phyloP scores from a whole-genome alignment of 2,329 filamentous ascomycete genomes.

The Xylaria polymorpha region DNA sequence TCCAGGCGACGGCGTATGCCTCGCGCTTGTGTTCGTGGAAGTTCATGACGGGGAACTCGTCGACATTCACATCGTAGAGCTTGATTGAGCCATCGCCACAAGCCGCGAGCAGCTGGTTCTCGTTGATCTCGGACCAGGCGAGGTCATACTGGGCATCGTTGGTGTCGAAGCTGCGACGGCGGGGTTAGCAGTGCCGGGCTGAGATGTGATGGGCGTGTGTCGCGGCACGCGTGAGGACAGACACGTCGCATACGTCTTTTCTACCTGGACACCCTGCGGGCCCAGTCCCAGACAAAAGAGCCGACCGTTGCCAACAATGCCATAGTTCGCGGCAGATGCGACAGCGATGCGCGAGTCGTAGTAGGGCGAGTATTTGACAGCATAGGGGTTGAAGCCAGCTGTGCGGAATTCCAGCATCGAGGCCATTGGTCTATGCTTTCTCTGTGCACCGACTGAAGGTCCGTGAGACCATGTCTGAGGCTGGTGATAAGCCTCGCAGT shows the following conservation, averaged over 20 bases:
- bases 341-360: conserved; percentile 95
- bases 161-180: conserved; percentile 81
- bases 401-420: conserved; percentile 94
- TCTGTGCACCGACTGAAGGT: conserved; percentile 20
- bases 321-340: conserved; percentile 92
- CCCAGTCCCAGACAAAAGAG: conserved; percentile 87
- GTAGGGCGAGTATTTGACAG: conserved; percentile 98
- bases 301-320: conserved; percentile 94
- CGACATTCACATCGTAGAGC: conserved; percentile 85
- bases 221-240: conserved; percentile 4
- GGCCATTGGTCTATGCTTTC: conserved; percentile 52
- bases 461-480: conserved; percentile 16
- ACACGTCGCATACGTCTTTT: conserved; percentile 74
- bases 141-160: conserved; percentile 97
- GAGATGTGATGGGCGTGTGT: background rate
- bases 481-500: conserved; percentile 8
- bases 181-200: conserved; percentile 24
- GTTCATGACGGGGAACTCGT: conserved; percentile 86
- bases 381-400: conserved; percentile 93
- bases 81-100: conserved; percentile 95
- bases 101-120: conserved; percentile 90
- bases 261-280: conserved; percentile 81
- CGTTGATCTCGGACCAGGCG: conserved; percentile 94
- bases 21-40: conserved; percentile 96
- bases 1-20: conserved; percentile 94